Conservation (phyloP, 1,284 basidiomycete species). For the Leccinum proliferum region DNA sequence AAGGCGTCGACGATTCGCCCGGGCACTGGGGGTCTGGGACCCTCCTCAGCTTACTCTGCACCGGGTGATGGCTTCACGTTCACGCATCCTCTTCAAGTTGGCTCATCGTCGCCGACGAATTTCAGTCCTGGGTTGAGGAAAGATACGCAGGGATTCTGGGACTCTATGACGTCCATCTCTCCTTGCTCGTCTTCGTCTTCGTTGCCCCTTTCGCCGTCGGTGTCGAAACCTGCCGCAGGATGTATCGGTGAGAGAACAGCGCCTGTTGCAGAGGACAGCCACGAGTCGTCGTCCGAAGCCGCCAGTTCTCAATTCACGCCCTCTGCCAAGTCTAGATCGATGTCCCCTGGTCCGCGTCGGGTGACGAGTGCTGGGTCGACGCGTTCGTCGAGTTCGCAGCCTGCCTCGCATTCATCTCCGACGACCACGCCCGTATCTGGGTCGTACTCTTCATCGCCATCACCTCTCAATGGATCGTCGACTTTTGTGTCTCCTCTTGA, state of each 20-base stretch:
- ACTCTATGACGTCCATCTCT: constrained; percentile 16
- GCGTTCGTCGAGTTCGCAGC: constrained; percentile 9
- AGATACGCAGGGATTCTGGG: constrained; percentile 29
- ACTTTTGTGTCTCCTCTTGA: neutral
- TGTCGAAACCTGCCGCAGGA: constrained; percentile 1
- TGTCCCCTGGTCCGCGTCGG: constrained; percentile 16
- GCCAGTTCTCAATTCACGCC: neutral
- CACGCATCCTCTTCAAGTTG: constrained; percentile 1
- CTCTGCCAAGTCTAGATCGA: constrained; percentile 12
- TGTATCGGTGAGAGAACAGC: constrained; percentile 5
- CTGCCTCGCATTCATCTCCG: constrained; percentile 10
- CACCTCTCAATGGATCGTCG: constrained; percentile 2
- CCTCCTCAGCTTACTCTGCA: neutral
- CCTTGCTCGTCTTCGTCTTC: constrained; percentile 22
- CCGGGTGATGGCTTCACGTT: constrained; percentile 6
- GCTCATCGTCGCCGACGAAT: constrained; percentile 12
- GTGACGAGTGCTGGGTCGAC: constrained; percentile 3
- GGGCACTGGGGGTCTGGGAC: neutral
- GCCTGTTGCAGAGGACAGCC: neutral
- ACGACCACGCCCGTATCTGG: constrained; percentile 7
- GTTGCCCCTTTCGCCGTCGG: constrained; percentile 15
- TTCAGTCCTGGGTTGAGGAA: constrained; percentile 13
- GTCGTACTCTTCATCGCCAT: constrained; percentile 13
- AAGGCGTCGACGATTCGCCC: neutral
- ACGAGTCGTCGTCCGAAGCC: neutral